Evolutionary conservation across 805 yeast genomes (phyloP), one percentile per base, ranked within the genome.

Genomic region (Alloascoidea africana): DNA sequence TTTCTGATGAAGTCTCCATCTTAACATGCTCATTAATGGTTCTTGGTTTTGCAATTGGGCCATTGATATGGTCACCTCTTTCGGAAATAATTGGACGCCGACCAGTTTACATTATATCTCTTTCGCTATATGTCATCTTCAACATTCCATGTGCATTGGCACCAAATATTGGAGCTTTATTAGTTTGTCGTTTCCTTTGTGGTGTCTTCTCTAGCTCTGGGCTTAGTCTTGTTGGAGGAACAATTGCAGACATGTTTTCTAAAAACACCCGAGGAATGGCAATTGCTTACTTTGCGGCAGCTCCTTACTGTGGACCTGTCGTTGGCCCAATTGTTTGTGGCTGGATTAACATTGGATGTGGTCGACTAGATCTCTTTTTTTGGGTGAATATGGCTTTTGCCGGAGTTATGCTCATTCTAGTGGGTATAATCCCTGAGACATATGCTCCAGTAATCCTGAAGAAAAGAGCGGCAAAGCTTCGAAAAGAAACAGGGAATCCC

Each of bases 311-410:
- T 44, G 96, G 95, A 37, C 96, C 96, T 1, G 93, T 83, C 30
- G 58, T 85, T 36, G 96, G 95, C 27, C 94, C 94, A 2, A 59
- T 86, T 38, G 85, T 83, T 27, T 81, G 84, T 50, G 95, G 96
- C 32, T 86, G 85, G 63, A 76, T 86, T 50, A 67, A 76, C 40
- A 75, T 80, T 36, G 71, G 76, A 42, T 68, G 89, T n/a, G 68
- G 66, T 14, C 46, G 62, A 19, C 46, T 74, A 51, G 86, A 77
- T 35, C 54, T 83, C 30, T 70, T 86, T 51, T 72, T 81, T 44
- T 86, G 96, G 96, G 87, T 84, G 39, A 86, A 85, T 54, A 72
- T 86, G 83, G 94, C 87, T 3, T 83, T 86, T 59, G 82, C 91
- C 2, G 96, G 95, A 44, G 69, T 71, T 3, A 76, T 79, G 76